These are phyloP conservation scores for Falciphora oryzae DNA, from an alignment of 2,329 filamentous ascomycete genomes.

Conservation along the genomic window DNA sequence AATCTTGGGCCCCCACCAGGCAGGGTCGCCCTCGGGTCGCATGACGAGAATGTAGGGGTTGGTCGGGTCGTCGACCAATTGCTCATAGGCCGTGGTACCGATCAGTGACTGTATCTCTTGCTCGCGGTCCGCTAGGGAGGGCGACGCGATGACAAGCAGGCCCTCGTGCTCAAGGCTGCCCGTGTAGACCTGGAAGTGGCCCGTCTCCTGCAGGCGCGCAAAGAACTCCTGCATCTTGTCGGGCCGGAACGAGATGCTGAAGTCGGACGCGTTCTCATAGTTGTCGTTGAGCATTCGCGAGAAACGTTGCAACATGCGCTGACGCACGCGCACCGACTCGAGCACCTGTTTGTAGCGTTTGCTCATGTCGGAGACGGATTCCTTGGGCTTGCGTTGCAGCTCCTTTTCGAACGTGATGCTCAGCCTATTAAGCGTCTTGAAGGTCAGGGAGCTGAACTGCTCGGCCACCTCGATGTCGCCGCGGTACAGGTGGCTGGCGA, in stretches of 20 bases:
- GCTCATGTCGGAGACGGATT: slow-evolving; percentile 83
- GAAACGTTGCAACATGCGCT: slow-evolving; percentile 94
- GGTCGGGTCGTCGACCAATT: slow-evolving; percentile 61
- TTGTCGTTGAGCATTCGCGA: slow-evolving; percentile 84
- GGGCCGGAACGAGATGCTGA: slow-evolving; percentile 69
- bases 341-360: slow-evolving; percentile 94
- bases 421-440: slow-evolving; percentile 82
- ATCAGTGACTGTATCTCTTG: slow-evolving; percentile 83
- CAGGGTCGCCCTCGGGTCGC: slow-evolving; percentile 69
- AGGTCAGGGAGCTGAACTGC: slow-evolving; percentile 91
- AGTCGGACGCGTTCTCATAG: slow-evolving; percentile 96
- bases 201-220: slow-evolving; percentile 71
- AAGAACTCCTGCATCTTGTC: slow-evolving; percentile 71
- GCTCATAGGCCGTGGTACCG: slow-evolving; percentile 56
- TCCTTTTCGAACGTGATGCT: slow-evolving; percentile 91
- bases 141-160: slow-evolving; percentile 79
- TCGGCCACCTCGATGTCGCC: slow-evolving; percentile 96
- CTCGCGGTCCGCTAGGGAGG: slow-evolving; percentile 65
- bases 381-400: slow-evolving; percentile 75
- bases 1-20: slow-evolving; percentile 77
- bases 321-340: slow-evolving; percentile 91
- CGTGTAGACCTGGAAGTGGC: slow-evolving; percentile 81
- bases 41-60: slow-evolving; percentile 84
- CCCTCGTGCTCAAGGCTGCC: slow-evolving; percentile 65
- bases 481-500: slow-evolving; percentile 83